These are phyloP conservation scores for Salix viminalis DNA, from an alignment of 345 rosid genomes.

Conservation along the genomic window DNA sequence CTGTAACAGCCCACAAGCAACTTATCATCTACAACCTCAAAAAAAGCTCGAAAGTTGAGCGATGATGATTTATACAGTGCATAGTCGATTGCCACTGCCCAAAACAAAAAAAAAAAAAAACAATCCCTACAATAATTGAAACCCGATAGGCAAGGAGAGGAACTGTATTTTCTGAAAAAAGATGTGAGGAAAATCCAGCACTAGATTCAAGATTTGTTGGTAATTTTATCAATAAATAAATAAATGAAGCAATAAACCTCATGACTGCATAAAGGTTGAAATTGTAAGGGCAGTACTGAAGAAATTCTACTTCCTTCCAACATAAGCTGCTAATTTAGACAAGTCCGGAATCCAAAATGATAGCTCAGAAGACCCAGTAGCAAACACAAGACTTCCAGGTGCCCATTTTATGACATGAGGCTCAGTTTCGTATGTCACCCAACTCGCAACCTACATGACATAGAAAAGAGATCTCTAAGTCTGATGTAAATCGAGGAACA, in stretches of 20 bases:
- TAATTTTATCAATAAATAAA: no score
- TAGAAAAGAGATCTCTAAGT: not conserved
- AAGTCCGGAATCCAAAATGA: conserved; percentile 87
- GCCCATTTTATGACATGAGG: conserved; percentile 88
- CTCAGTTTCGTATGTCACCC: conserved; percentile 71
- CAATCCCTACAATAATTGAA: no score
- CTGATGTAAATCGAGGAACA: not conserved
- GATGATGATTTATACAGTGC: not conserved
- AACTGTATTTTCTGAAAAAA: not conserved
- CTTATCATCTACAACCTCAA: not conserved
- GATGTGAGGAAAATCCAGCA: not conserved
- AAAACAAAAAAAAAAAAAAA: no score
- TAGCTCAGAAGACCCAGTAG: conserved; percentile 77
- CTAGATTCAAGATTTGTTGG: not conserved
- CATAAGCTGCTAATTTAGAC: conserved; percentile 79
- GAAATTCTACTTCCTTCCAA: conserved; percentile 53
- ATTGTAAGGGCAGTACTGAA: not conserved
- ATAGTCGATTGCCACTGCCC: not conserved
- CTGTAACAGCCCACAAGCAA: not conserved
- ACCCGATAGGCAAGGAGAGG: not conserved
- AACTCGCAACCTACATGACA: conserved; percentile 59
- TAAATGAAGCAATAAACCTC: not conserved
- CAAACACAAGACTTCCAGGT: conserved; percentile 93
- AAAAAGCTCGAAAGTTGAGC: not conserved
- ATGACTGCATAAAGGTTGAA: not conserved